These are phyloP conservation scores for Podospora sp. DNA, from an alignment of 495 filamentous ascomycete genomes.

Conservation along the genomic window DNA sequence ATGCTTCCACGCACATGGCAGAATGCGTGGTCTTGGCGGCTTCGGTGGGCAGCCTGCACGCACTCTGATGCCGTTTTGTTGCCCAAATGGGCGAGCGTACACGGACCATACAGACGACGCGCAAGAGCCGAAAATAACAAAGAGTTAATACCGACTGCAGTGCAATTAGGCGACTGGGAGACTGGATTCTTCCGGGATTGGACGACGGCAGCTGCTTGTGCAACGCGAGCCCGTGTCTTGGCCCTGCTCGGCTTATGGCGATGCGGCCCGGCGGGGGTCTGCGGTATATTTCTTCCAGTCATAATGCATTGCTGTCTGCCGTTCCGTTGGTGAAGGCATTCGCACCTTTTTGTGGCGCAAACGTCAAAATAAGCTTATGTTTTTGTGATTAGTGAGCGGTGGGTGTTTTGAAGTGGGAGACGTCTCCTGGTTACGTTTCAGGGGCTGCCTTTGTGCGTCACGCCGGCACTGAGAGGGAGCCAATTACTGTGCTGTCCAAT, in stretches of 20 bases:
- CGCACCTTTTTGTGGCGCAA: not conserved
- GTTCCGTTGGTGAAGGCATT: not conserved
- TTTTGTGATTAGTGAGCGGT: not conserved
- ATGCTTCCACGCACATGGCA: not conserved
- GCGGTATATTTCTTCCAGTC: not conserved
- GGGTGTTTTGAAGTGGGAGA: not conserved
- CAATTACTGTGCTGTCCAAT: too few relatives aligned
- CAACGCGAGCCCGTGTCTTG: not conserved
- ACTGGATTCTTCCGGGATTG: conserved; percentile 3
- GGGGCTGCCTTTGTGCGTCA: not conserved
- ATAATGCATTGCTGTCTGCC: not conserved
- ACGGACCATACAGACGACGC: not conserved
- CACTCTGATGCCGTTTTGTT: not conserved
- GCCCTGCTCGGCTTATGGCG: conserved; percentile 3
- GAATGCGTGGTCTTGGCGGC: not conserved
- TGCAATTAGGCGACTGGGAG: not conserved
- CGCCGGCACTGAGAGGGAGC: not conserved
- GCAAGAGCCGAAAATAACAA: not conserved
- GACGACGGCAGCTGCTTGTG: conserved; percentile 7
- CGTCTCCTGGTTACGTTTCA: not conserved
- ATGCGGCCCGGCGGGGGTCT: not conserved
- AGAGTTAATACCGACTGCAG: not conserved
- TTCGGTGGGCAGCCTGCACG: not conserved
- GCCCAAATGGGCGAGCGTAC: not conserved
- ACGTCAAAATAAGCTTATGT: not conserved